Evolutionary conservation across 2,329 filamentous ascomycete genomes (phyloP), one percentile per base, ranked within the genome.

Genomic region (Clonostachys sp.): DNA sequence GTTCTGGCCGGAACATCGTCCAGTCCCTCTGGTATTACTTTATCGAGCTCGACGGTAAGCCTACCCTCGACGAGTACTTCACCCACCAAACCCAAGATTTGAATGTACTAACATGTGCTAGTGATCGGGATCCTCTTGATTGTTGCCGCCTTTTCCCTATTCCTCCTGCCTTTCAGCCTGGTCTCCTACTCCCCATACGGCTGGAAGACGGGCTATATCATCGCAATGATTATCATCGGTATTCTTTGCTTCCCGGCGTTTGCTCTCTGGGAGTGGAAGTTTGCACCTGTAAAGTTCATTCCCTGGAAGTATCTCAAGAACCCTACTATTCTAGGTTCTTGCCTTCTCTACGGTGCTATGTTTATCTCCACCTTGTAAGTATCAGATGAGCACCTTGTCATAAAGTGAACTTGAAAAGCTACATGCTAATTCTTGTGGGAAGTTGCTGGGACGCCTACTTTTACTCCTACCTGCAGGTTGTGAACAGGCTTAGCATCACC

Each of bases 101-200:
- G n/a, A n/a, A n/a, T n/a, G 20, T 45, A 4, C 8, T 14, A 14
- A 56, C 24, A 30, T 30, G 24, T 30, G 24, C 24, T 9, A 30
- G 53, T 71, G 9, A 50, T 74, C 6, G 80, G 80, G 3, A 68
- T 81, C 20, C 46, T 82, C 20, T 59, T 84, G 6, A 71, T 83
- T 56, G 69, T 74, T 9, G 66, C 63, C 3, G 81, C 78, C 5
- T 70, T 83, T 24, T 68, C 72, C 5, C 59, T 83, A 8, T 80
- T 86, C 55, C 63, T 86, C n/a, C 71, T 86, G 0, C 82, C 83
- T 1, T 78, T 87, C 55, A 81, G 72, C 4, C 66, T 86, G 13
- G 70, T 73, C 33, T 48, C 51, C 34, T 49, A 53, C 3, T 67
- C 73, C 0, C 71, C 70, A 36, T 57, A 72, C 44, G 73, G 70